Conservation (phyloP, 2,329 filamentous ascomycete species). For the Talaromyces sp. region DNA sequence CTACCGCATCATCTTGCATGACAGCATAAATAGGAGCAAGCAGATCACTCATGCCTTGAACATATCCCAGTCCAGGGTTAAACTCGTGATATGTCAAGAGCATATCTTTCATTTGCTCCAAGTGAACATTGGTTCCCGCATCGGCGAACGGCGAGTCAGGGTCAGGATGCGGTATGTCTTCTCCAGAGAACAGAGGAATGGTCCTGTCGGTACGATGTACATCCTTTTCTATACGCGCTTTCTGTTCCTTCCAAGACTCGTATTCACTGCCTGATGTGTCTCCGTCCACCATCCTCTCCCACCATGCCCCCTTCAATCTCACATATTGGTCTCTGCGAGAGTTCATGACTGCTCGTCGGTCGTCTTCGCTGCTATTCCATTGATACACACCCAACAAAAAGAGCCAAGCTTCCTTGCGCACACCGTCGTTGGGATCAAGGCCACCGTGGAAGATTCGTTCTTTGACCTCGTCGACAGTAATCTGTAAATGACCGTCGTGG, state of each 20-base stretch:
- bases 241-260: slow-evolving; percentile 97
- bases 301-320: slow-evolving; percentile 89
- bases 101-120: slow-evolving; percentile 99
- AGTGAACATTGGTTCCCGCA: slow-evolving; percentile 89
- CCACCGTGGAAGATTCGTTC: slow-evolving; percentile 97
- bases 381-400: slow-evolving; percentile 88
- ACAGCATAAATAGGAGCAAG: slow-evolving; percentile 95
- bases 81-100: slow-evolving; percentile 97
- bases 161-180: slow-evolving; percentile 94
- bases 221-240: slow-evolving; percentile 92
- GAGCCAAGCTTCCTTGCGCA: slow-evolving; percentile 93
- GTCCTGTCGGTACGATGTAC: slow-evolving; percentile 95
- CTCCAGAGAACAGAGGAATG: slow-evolving; percentile 90
- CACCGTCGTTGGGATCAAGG: slow-evolving; percentile 80
- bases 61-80: slow-evolving; percentile 91
- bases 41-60: slow-evolving; percentile 97
- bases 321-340: slow-evolving; percentile 91
- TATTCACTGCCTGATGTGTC: slow-evolving; percentile 74
- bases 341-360: slow-evolving; percentile 76
- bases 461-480: slow-evolving; percentile 90
- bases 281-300: slow-evolving; percentile 85
- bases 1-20: slow-evolving; percentile 92
- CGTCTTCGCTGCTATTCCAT: slow-evolving; percentile 85
- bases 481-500: slow-evolving; percentile 65
- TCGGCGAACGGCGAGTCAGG: slow-evolving; percentile 93